Percentiles rank a stretch among this genome's conserved stretches.
These are phyloP conservation scores for Metarhizium humberi DNA, from an alignment of 2,329 filamentous ascomycete genomes.

Conservation along the genomic window DNA sequence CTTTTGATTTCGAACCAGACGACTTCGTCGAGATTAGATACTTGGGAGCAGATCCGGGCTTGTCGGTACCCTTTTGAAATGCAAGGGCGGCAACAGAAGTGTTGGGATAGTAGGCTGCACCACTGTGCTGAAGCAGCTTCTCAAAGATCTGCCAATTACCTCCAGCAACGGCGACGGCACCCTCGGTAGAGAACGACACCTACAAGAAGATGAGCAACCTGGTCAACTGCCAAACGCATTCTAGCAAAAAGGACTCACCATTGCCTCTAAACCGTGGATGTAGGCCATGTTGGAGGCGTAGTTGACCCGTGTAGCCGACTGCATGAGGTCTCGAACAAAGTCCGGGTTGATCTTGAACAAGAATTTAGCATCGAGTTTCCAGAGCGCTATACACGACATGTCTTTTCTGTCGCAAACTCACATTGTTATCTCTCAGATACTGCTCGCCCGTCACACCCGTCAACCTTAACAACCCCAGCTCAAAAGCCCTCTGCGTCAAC, in stretches of 20 bases:
- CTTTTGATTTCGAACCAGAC: constrained; percentile 11
- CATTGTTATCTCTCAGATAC: constrained; percentile 55
- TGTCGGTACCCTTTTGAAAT: constrained; percentile 33
- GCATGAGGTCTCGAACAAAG: constrained; percentile 75
- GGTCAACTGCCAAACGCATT: neutral
- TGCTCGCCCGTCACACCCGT: constrained; percentile 67
- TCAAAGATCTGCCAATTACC: constrained; percentile 95
- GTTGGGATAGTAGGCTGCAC: constrained; percentile 53
- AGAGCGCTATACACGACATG: neutral
- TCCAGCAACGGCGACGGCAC: constrained; percentile 67
- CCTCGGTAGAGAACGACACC: constrained; percentile 82
- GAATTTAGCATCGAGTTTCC: constrained; percentile 1
- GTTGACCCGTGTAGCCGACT: constrained; percentile 86
- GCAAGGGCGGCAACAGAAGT: constrained; percentile 56
- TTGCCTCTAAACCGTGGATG: constrained; percentile 82
- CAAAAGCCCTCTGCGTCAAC: constrained; percentile 57
- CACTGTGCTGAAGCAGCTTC: constrained; percentile 61
- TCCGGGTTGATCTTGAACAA: constrained; percentile 42
- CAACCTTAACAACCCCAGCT: constrained; percentile 55
- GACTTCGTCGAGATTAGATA: constrained; percentile 36
- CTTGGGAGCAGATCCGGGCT: constrained; percentile 28
- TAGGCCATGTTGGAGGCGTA: constrained; percentile 82
- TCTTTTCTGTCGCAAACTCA: neutral
- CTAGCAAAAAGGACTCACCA: constrained; percentile 40
- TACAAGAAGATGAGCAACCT: constrained; percentile 10